Evolutionary conservation across 1,139 yeast genomes (phyloP), one percentile per base, ranked within the genome.

Genomic region (Debaryomyces sp.): DNA sequence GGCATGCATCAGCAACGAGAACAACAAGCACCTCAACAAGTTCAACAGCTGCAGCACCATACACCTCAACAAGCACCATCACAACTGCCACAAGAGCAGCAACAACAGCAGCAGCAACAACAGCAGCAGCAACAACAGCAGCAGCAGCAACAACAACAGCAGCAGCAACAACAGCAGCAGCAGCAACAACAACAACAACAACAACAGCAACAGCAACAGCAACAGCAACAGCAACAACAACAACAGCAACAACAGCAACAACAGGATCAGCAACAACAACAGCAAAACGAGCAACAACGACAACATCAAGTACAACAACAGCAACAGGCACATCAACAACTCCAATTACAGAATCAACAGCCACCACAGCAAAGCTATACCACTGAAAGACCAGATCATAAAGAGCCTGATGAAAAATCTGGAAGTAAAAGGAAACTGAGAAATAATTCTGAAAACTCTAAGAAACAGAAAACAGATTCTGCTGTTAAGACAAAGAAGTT

Each of bases 201-300:
- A 2, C 30, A 27, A 6, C 29, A 8, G 10, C 58, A 53, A 12
- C 63, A 53, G 29, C 50, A 47, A 22, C 53, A 56, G 1, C 39
- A 54, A 3, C 64, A 59, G 2, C 61, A 63, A 1, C 64, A 72
- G 44, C 70, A 77, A 0, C 77, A 77, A 50, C 38, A 45, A 22
- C 54, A 49, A 45, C 47, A 43, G 27, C 47, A 43, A 39, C 49
- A 47, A 12, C 42, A 40, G 41, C 47, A 43, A 32, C 51, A 24
- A 5, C 29, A 12, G 4, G 10, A 10, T 12, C 18, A 9, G 13
- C 61, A 51, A 46, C 23, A 18, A 2, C 32, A n/a, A 23, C 17
- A n/a, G 18, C 33, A n/a, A n/a, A n/a, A n/a, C n/a, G n/a, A n/a
- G n/a, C n/a, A n/a, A n/a, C n/a, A n/a, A n/a, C n/a, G n/a, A n/a